These are phyloP conservation scores for Periconia sp. DNA, from an alignment of 2,329 filamentous ascomycete genomes.

Conservation along the genomic window DNA sequence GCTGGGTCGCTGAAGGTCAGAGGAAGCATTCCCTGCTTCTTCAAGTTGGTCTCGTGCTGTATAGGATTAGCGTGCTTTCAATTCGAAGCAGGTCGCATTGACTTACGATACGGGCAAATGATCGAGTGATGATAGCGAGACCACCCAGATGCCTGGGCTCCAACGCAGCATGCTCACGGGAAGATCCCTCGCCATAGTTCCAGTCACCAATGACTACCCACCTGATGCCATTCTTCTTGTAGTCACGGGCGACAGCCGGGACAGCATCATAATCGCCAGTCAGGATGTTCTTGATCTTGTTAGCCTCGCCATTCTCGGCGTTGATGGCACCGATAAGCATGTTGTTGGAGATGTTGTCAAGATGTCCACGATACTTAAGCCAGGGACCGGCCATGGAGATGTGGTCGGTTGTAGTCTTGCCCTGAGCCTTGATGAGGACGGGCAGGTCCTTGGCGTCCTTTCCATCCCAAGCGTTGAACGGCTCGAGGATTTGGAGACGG, in stretches of 20 bases:
- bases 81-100: background rate
- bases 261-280: conserved; percentile 86
- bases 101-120: conserved; percentile 88
- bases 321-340: conserved; percentile 98
- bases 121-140: conserved; percentile 93
- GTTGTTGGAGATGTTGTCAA: conserved; percentile 99
- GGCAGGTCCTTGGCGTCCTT: conserved; percentile 85
- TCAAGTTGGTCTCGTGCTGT: conserved; percentile 97
- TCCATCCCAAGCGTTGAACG: conserved; percentile 88
- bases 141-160: conserved; percentile 97
- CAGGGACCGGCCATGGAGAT: conserved; percentile 97
- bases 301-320: conserved; percentile 92
- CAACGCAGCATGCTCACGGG: conserved; percentile 96
- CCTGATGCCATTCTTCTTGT: conserved; percentile 94
- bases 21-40: conserved; percentile 99
- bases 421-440: conserved; percentile 94
- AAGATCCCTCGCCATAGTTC: conserved; percentile 99
- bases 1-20: conserved; percentile 92
- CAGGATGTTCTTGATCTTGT: conserved; percentile 93
- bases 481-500: conserved; percentile 88
- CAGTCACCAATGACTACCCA: conserved; percentile 99
- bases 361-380: conserved; percentile 98
- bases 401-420: conserved; percentile 97
- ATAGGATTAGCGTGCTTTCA: conserved; percentile 12
- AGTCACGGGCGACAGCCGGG: conserved; percentile 92